Evolutionary conservation across 345 rosid genomes (phyloP).

Genomic region (Firmiana major): DNA sequence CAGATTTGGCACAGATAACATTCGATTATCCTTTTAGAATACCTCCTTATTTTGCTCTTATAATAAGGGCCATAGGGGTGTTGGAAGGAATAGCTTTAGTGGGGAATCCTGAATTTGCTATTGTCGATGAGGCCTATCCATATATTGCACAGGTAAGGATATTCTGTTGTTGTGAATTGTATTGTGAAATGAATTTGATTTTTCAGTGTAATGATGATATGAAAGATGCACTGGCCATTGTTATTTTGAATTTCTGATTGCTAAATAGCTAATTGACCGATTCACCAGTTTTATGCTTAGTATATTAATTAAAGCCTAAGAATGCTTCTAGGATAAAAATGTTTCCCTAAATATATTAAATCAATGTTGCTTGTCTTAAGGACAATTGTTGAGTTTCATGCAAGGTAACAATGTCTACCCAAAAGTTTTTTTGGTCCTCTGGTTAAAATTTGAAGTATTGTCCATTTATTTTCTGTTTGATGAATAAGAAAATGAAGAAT

Average conservation of each 20-base stretch:
- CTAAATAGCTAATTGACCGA: background rate
- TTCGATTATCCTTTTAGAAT: slow-evolving; percentile 97
- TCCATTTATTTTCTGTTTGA: background rate
- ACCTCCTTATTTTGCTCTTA: slow-evolving; percentile 95
- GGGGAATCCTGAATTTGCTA: slow-evolving; percentile 91
- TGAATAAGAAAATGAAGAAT: background rate
- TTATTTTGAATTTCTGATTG: no score
- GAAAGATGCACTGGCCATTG: background rate
- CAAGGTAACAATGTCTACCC: background rate
- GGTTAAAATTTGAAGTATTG: background rate
- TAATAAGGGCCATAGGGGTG: slow-evolving; percentile 94
- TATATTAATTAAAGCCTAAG: background rate
- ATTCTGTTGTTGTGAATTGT: background rate
- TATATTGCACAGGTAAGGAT: slow-evolving; percentile 82
- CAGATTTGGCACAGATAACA: slow-evolving; percentile 95
- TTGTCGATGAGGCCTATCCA: slow-evolving; percentile 96
- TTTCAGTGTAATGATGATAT: background rate
- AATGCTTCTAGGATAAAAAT: no score
- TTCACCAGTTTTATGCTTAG: background rate
- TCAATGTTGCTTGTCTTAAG: background rate
- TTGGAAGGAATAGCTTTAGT: slow-evolving; percentile 95
- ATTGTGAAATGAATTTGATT: slow-evolving; percentile 8
- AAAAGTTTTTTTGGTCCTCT: background rate
- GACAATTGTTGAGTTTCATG: background rate
- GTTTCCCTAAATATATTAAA: background rate